A percentile compares a stretch with the other conserved stretches of the same genome.
Conservation (phyloP, 2,329 filamentous ascomycete species). For the Phaeosphaeria sp. region DNA sequence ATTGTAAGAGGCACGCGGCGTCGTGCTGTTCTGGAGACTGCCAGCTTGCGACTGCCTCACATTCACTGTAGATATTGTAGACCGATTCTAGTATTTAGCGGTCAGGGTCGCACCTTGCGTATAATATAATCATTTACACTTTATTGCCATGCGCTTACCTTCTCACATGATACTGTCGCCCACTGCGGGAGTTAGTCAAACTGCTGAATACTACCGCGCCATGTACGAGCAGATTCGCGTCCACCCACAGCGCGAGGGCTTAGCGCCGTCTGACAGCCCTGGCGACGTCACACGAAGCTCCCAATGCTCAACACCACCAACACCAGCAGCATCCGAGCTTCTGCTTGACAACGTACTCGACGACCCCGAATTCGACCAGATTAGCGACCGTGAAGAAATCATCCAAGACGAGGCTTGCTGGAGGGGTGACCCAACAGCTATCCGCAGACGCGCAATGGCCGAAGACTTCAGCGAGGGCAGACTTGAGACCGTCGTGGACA, state of each 20-base stretch:
- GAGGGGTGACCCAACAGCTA: conserved; percentile 8
- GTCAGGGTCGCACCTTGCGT: conserved; percentile 7
- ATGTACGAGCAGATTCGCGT: conserved; percentile 13
- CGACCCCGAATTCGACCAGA: conserved; percentile 20
- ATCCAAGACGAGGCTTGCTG: conserved; percentile 6
- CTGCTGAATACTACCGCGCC: conserved; percentile 5
- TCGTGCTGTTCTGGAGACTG: conserved; percentile 9
- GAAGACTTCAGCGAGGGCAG: conserved; percentile 64
- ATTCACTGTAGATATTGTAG: conserved; percentile 26
- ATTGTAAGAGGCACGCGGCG: background rate
- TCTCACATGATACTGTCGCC: background rate
- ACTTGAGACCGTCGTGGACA: conserved; percentile 82
- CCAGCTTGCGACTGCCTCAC: conserved; percentile 6
- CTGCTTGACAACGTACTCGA: conserved; percentile 13
- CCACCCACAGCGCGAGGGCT: background rate
- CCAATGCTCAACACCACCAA: conserved; percentile 7
- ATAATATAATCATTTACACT: conserved; percentile 6
- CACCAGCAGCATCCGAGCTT: conserved; percentile 5
- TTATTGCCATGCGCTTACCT: background rate
- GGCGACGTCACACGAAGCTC: conserved; percentile 18
- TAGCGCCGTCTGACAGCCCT: background rate
- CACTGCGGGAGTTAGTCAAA: background rate
- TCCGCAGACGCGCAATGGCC: conserved; percentile 36
- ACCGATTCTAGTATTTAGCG: conserved; percentile 9
- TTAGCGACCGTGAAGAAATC: conserved; percentile 18